A percentile compares a stretch with the other conserved stretches of the same genome.
These are phyloP conservation scores for Anthracocystis walkeri DNA, from an alignment of 1,284 basidiomycete species.

Conservation along the genomic window DNA sequence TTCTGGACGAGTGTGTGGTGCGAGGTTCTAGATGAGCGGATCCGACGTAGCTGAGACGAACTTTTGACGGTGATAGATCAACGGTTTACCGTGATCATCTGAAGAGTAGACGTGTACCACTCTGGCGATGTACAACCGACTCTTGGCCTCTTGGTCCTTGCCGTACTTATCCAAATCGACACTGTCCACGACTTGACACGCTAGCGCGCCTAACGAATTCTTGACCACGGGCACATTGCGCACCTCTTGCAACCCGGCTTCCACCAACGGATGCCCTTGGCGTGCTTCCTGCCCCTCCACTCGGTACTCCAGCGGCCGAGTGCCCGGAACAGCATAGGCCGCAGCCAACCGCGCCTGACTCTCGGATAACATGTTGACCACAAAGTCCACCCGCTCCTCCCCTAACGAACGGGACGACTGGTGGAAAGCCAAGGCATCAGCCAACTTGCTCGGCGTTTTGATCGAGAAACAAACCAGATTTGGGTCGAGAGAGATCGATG, in stretches of 20 bases:
- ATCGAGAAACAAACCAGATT: conserved; percentile 41
- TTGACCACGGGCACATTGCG: conserved; percentile 12
- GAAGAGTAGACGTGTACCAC: conserved; percentile 22
- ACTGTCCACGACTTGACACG: conserved; percentile 30
- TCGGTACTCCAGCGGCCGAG: conserved; percentile 9
- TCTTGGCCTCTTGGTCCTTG: background rate
- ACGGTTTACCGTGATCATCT: background rate
- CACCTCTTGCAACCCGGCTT: conserved; percentile 2
- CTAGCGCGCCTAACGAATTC: conserved; percentile 17
- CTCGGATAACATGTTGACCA: conserved; percentile 15
- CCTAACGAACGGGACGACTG: too few species aligned
- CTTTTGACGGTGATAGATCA: conserved; percentile 33
- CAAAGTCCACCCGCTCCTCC: conserved; percentile 20
- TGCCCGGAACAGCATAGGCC: conserved; percentile 31
- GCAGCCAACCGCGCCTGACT: conserved; percentile 20
- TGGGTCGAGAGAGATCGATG: conserved; percentile 34
- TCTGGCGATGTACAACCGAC: conserved; percentile 35
- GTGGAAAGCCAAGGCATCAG: conserved; percentile 21
- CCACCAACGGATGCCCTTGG: conserved; percentile 24
- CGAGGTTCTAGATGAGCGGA: background rate
- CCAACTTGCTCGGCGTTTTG: conserved; percentile 32
- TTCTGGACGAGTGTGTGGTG: background rate
- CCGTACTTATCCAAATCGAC: conserved; percentile 18
- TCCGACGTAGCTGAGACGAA: conserved; percentile 21
- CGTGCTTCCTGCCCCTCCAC: background rate